Base-by-base conservation (phyloP, 768 basidiomycete genomes). In the Leccinum truebloodii region DNA sequence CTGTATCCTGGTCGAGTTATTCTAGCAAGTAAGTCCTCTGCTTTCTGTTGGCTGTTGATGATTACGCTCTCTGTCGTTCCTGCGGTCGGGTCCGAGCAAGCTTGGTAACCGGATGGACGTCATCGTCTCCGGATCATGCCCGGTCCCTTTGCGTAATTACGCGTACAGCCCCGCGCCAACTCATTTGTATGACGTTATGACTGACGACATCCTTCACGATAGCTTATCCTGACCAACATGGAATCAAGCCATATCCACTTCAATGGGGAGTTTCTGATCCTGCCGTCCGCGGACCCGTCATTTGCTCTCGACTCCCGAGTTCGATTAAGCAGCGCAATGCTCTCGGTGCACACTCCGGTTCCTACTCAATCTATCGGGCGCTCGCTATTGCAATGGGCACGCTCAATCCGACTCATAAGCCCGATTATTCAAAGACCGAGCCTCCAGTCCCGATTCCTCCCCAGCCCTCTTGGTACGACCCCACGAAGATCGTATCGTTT, bases 361-460 rank as follows among this genome's bases (percentile, higher is more conserved):
- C 89, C 1, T 98, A 98, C 75, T 94, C 91, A 14, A 95, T 97
- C 75, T 98, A 97, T 74, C 88, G 94, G 35, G 93, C 96, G 0
- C 82, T 98, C 13, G 86, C 91, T 10, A 95, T 97, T 70, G 96
- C 94, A 8, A 90, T 96, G 83, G 90, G 91, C 41, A 83, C 88
- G 3, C 85, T 94, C 58, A 79, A 85, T 30, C 91, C 90, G 0
- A 80, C 84, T 1, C 90, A 92, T 75, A 91, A 90, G 71, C 90
- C 93, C 9, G 88, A 93, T 69, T 95, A 89, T 74, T 78, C 81
- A 49, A 80, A 85, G 70, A 95, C 94, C 0, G 87, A 95, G 71
- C 95, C 95, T 0, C 91, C 94, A 0, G 85, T 97, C 34, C 73
- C 81, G 39, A 86, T 97, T 62, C 88, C 86, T 13, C 88, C 86